Conservation (phyloP, 169 alveolate genomes). For the Plasmodium sp. region DNA sequence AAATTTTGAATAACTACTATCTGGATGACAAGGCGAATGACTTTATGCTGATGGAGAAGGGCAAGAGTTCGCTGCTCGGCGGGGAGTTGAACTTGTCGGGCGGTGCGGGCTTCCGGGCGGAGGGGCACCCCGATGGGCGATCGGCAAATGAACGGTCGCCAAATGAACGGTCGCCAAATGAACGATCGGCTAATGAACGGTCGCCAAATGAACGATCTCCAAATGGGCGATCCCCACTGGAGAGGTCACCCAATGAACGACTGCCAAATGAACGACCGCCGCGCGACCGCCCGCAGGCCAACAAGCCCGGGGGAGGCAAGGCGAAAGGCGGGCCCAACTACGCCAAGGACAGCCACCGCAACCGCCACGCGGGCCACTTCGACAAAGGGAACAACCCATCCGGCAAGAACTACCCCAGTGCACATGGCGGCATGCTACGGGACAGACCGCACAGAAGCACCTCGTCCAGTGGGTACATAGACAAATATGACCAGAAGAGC, state of each 20-base stretch:
- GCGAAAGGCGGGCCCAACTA: neutral
- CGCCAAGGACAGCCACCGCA: neutral
- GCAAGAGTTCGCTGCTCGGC: neutral
- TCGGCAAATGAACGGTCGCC: neutral
- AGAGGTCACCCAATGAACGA: neutral
- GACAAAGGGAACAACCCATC: neutral
- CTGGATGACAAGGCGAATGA: conserved; percentile 5
- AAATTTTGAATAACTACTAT: conserved; percentile 50
- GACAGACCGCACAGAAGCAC: neutral
- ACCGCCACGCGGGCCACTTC: neutral
- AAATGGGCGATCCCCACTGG: too few relatives aligned
- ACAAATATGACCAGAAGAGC: conserved; percentile 9
- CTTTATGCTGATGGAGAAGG: neutral
- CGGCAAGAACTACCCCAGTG: neutral
- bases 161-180: neutral
- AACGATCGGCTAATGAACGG: neutral
- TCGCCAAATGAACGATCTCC: neutral
- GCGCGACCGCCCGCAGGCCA: neutral
- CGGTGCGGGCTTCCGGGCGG: neutral
- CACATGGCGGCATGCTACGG: neutral
- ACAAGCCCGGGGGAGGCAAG: neutral
- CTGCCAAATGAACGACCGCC: neutral
- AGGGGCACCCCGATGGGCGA: neutral
- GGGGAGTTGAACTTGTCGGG: neutral
- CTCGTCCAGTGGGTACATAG: conserved; percentile 4